Evolutionary conservation across 2,329 filamentous ascomycete species (phyloP).

Genomic region (Falciphora oryzae): DNA sequence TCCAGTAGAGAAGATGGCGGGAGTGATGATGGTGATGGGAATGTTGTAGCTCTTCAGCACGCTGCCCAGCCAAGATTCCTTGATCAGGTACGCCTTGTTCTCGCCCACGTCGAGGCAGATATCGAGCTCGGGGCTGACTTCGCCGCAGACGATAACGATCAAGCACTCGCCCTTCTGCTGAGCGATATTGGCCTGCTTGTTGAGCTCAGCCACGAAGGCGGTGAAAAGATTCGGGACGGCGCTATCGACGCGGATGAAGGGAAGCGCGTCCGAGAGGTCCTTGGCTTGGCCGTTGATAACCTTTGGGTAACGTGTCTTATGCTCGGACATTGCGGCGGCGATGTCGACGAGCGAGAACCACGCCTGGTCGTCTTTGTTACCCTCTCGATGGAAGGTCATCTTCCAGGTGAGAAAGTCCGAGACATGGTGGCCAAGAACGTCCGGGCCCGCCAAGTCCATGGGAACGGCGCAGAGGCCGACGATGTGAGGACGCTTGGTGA

Average conservation of each 20-base stretch:
- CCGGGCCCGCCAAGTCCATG: neutral
- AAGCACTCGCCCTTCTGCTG: constrained; percentile 4
- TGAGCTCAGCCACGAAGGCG: constrained; percentile 5
- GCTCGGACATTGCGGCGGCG: neutral
- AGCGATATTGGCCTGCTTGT: constrained; percentile 7
- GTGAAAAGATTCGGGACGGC: neutral
- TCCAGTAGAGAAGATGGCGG: constrained; percentile 5
- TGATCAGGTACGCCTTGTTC: neutral
- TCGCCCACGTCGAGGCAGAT: constrained; percentile 1
- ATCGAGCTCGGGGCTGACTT: constrained; percentile 6
- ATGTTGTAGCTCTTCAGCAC: constrained; percentile 3
- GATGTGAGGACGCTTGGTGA: constrained; percentile 2
- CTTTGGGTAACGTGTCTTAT: neutral
- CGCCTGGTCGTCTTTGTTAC: neutral
- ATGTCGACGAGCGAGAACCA: constrained; percentile 8
- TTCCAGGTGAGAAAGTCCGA: constrained; percentile 9
- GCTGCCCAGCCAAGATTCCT: constrained; percentile 2
- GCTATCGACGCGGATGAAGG: neutral
- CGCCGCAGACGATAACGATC: constrained; percentile 3
- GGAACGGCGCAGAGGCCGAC: constrained; percentile 7
- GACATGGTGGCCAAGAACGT: neutral
- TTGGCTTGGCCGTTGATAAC: neutral
- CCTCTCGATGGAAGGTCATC: constrained; percentile 4
- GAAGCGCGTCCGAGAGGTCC: no score
- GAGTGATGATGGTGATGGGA: constrained; percentile 7